Base-by-base conservation (phyloP, 2,329 filamentous ascomycete species). In the Gnomoniopsis smithogilvyi region DNA sequence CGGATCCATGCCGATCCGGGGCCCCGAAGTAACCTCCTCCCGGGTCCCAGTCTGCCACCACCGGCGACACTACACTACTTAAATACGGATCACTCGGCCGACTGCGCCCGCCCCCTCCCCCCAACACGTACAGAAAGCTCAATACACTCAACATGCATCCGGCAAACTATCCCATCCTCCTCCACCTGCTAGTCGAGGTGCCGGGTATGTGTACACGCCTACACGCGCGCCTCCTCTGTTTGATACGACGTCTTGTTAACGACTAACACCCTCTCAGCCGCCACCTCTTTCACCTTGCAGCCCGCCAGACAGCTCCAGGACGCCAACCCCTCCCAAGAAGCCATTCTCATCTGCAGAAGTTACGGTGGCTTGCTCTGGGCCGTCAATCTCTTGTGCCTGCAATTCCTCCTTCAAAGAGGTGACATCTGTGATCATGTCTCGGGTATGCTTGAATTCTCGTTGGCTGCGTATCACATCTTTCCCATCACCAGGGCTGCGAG, bases 391-490 rank as follows among this genome's bases (percentile, higher is more conserved):
- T 64, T 80, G 26, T 76, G 76, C 48, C 61, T 80, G 14, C 64
- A 79, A 22, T 76, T 75, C 46, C 63, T 79, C 3, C 60, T 69
- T 15, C 67, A 79, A 45, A 61, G 73, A 11, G 51, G 65, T 4
- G 68, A 71, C 2, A 64, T 69, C 0, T 66, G 73, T 48, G 70
- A 75, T 62, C 56, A 68, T 3, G 68, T 70, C 0, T 67, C 67
- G 3, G 69, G 72, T 8, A 62, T 73, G 21, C 63, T 78, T 1
- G 74, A 76, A 0, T 63, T 72, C 1, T 73, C 76, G 1, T 68
- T 83, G 60, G 78, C 74, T 0, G 74, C 74, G 22, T 83, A 81
- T 68, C 80, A 83, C 58, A 45, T 76, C 1, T 82, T 76, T 70
- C 80, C 80, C 2, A 74, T 72, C 33, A 70, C 74, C 51, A 71